Evolutionary conservation across 2,329 filamentous ascomycete genomes (phyloP), one percentile per base, ranked within the genome.

Genomic region (Colletotrichum eremochloae): DNA sequence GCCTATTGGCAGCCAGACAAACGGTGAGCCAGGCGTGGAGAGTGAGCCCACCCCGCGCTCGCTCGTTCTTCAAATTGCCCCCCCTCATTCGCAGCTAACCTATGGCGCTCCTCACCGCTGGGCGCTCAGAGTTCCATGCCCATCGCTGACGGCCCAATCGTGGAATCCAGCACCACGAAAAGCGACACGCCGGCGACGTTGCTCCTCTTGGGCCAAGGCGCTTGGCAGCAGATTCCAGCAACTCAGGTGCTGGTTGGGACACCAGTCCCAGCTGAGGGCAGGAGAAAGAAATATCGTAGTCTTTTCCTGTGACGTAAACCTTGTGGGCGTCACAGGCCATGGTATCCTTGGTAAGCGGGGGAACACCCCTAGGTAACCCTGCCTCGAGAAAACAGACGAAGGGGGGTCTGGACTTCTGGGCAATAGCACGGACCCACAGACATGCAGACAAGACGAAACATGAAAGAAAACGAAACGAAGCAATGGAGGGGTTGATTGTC

Each of bases 331-430:
- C n/a, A 48, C 44, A 60, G n/a, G 65, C 12, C 60, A 61, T 72
- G 66, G 66, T 64, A 64, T 69, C 53, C 65, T 72, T 72, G 66
- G 66, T 60, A 69, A 69, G 60, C 65, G 69, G 60, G 65, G 58
- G 60, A 63, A 20, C 33, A 18, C 56, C 38, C 38, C 42, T 52
- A n/a, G 24, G 24, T 24, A 24, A 24, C 20, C 7, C 20, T 44
- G 60, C 15, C 44, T 33, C 12, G 33, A 24, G 20, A 53, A 62
- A 1, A 29, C n/a, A 52, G n/a, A 36, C 20, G 31, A n/a, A 38
- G 38, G 53, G 6, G 48, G 52, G 33, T 29, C 60, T 52, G 52
- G 69, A 50, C 48, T 55, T 40, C 60, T 69, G 60, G 60, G 66
- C 48, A 50, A 36, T 48, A 24, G 33, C 31, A n/a, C n/a, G 14